Evolutionary conservation across 345 rosid species (phyloP).

Genomic region (Pugionium cornutum): DNA sequence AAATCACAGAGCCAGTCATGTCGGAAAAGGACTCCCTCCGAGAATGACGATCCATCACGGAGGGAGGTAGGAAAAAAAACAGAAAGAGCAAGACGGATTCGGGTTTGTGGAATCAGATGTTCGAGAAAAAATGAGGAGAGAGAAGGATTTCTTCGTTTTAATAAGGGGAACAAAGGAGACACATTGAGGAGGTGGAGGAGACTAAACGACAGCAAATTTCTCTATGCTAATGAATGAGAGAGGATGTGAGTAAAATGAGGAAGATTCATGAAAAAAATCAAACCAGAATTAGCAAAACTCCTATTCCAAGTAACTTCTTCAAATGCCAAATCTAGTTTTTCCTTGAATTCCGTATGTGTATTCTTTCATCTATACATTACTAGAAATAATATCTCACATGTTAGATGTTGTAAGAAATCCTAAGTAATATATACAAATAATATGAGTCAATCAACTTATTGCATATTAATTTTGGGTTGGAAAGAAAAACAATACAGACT

Average conservation of each 20-base stretch:
- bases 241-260: conserved; percentile 39
- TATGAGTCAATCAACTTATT: too few species aligned
- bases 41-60: conserved; percentile 48
- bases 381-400: too few species aligned
- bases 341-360: neutral
- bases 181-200: conserved; percentile 15
- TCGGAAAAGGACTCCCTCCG: conserved; percentile 52
- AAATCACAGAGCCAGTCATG: conserved; percentile 19
- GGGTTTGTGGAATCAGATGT: neutral
- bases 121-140: conserved; percentile 10
- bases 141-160: neutral
- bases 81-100: neutral
- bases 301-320: conserved; percentile 27
- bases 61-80: conserved; percentile 16
- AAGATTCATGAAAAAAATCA: neutral
- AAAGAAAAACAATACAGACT: neutral
- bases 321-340: neutral
- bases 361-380: conserved; percentile 1
- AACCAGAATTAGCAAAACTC: conserved; percentile 27
- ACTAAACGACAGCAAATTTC: conserved; percentile 18
- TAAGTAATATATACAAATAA: too few species aligned
- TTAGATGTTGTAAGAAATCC: too few species aligned
- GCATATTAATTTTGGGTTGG: too few species aligned
- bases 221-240: conserved; percentile 16
- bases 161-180: conserved; percentile 15